These are phyloP conservation scores for Aspergillus sp. DNA, from an alignment of 2,329 filamentous ascomycete species.

Conservation along the genomic window DNA sequence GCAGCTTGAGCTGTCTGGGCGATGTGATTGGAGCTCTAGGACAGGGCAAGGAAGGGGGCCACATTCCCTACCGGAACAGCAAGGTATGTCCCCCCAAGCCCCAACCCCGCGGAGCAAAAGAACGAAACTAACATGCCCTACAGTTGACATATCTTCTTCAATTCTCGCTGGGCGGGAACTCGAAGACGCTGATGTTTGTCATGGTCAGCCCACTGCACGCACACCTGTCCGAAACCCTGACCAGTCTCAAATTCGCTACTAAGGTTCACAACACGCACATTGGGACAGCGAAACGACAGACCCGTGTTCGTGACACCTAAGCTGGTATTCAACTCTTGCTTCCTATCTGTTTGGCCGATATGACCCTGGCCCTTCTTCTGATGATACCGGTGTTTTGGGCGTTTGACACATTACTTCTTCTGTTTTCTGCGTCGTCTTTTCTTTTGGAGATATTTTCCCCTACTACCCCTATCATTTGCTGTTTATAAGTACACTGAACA, in stretches of 20 bases:
- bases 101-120: neutral
- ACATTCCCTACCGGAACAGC: constrained; percentile 93
- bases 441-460: constrained; percentile 14
- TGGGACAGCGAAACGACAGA: constrained; percentile 67
- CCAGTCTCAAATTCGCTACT: constrained; percentile 91
- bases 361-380: constrained; percentile 28
- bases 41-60: constrained; percentile 70
- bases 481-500: neutral
- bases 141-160: constrained; percentile 89
- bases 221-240: constrained; percentile 88
- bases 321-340: constrained; percentile 17
- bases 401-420: neutral
- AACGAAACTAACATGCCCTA: constrained; percentile 17
- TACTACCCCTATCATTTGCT: neutral
- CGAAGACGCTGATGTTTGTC: constrained; percentile 98
- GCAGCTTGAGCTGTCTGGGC: constrained; percentile 83
- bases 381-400: constrained; percentile 25
- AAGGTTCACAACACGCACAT: constrained; percentile 91
- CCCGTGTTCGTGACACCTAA: constrained; percentile 37
- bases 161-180: constrained; percentile 92
- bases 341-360: constrained; percentile 20
- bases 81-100: constrained; percentile 58
- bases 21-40: constrained; percentile 95
- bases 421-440: neutral
- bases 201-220: constrained; percentile 93